Base-by-base conservation (phyloP, 257 asterid genomes). In the Petunia axillaris region DNA sequence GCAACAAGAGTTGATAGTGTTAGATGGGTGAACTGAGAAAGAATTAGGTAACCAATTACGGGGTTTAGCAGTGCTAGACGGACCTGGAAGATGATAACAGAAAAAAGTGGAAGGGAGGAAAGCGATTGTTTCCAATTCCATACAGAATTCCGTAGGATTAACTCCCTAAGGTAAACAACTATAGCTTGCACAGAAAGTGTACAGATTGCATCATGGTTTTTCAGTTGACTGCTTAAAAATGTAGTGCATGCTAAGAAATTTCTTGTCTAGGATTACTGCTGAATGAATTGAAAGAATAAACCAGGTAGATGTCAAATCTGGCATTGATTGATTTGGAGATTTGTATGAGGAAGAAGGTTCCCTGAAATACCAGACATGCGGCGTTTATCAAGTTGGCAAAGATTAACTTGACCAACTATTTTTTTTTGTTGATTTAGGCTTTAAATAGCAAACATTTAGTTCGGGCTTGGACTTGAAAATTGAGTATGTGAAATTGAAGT, bases 301-400 rank as follows among this genome's bases (percentile, higher is more conserved):
- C 46, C 2, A 9, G 60, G 44, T 11, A 52, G 60, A 50, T 71
- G 50, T 25, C 77, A 71, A 48, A 48, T 71, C 77, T 48, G 48
- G 44, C 77, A 46, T 48, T 46, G 35, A 71, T 48, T 71, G 50
- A 71, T 55, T 10, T 48, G 60, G 41, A 71, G 35, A 71, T 35
- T 48, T 71, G 25, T 71, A 54, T 71, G 77, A 35, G 25, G 77
- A 71, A 48, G 44, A 71, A 48, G 44, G 77, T 71, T 71, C 60
- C 16, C 43, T 6, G 13, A 71, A 25, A 71, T 25, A 48, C 41
- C 60, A 48, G 46, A 40, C 35, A 48, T 14, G 77, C 11, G 11
- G 43, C 25, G 25, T 25, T 25, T 48, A 35, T 70, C 77, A 10
- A 25, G 60, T 10, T 71, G 77, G 60, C 35, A 71, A 71, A 5